Base-by-base conservation (phyloP, 176 grass and related monocot genomes). In the Ensete ventricosum region DNA sequence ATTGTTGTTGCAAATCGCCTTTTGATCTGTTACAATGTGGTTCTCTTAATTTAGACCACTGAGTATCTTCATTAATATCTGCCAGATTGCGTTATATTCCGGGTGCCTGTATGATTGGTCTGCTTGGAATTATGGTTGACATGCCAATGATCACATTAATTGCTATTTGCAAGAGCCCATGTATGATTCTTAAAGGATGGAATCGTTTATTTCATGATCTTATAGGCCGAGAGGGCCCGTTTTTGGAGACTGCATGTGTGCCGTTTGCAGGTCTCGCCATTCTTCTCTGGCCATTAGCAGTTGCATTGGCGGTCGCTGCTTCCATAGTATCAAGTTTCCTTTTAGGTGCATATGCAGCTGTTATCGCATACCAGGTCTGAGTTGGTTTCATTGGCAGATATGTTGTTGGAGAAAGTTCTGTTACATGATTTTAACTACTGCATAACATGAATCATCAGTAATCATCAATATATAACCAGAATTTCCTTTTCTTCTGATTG, bases 101-200 rank as follows among this genome's bases (percentile, higher is more conserved):
- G 24, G 91, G 90, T 23, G 82, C 95, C 8, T 65, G 91, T 9
- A 55, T 91, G 52, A 53, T 80, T 25, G 88, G 86, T 84, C 23
- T 86, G 57, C 72, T 78, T 73, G 95, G 95, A 60, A 69, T 99
- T 71, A 55, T 87, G 74, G 24, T 99, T 67, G 95, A 99, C 71
- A 75, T 76, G 70, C 78, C 88, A 77, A 84, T 94, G 73, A 88
- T 99, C 74, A 85, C 95, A 70, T 79, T 99, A 74, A 85, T 94
- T 82, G 88, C 95, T 58, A 50, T 89, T 26, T 99, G 79, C 83
- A 99, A 99, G 73, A 85, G 75, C 78, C 95, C 95, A 29, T 85
- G 87, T 71, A 99, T 99, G 95, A 88, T 99, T 80, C 79, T 99
- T 75, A 99, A 99, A 85, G 95, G 95, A 75, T 99, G 95, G 95